Evolutionary conservation across 2,329 filamentous ascomycete genomes (phyloP).

Genomic region (Cladosporium sphaerospermum): DNA sequence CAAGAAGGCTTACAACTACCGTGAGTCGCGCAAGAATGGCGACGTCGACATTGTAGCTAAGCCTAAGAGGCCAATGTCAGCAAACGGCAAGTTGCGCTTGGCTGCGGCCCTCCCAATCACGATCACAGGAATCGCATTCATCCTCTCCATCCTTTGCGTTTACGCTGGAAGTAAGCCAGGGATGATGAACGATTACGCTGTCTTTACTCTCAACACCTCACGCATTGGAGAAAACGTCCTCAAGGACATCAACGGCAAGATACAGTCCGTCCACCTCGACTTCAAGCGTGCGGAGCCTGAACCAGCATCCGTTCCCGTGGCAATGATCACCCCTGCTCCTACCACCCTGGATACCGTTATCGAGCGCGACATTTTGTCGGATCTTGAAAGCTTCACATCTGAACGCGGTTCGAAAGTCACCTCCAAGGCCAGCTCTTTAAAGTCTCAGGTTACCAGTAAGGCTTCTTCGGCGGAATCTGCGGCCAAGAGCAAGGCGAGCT

Average conservation of each 20-base stretch:
- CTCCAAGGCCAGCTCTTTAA: constrained; percentile 18
- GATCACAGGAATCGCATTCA: constrained; percentile 48
- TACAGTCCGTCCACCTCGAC: constrained; percentile 15
- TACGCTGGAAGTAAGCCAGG: constrained; percentile 53
- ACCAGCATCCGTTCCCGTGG: constrained; percentile 4
- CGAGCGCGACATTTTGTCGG: constrained; percentile 8
- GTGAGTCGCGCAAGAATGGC: constrained; percentile 8
- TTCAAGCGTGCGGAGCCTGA: constrained; percentile 17
- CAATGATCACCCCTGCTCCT: constrained; percentile 8
- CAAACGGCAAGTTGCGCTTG: constrained; percentile 1
- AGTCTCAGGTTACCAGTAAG: constrained; percentile 20
- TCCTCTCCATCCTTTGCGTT: constrained; percentile 54
- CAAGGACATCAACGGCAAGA: constrained; percentile 24
- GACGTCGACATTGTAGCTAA: background rate
- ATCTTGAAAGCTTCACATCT: constrained; percentile 15
- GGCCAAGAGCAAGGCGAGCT: constrained; percentile 19
- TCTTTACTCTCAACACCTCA: constrained; percentile 56
- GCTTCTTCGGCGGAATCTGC: constrained; percentile 18
- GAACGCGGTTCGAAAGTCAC: constrained; percentile 10
- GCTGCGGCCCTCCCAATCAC: constrained; percentile 19
- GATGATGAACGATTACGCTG: constrained; percentile 52
- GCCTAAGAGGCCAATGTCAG: constrained; percentile 3
- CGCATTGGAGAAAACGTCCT: constrained; percentile 41
- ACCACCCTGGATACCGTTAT: constrained; percentile 19
- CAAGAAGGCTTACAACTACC: constrained; percentile 5